Evolutionary conservation across 75 land plant species (phyloP), one percentile per base, ranked within the genome.

Genomic region (Cunninghamia lanceolata): DNA sequence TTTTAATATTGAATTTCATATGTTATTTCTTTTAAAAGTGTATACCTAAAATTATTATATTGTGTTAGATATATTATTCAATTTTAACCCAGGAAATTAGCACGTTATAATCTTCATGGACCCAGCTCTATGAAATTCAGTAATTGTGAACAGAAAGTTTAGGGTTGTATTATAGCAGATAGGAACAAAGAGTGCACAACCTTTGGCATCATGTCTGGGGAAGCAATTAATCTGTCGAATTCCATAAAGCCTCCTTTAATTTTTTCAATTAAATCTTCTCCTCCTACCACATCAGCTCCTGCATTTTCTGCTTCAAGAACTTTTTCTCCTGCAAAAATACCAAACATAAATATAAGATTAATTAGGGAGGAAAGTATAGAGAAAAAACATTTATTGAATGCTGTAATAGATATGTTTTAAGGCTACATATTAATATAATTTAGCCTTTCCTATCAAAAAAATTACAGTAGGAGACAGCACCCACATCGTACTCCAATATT

Each of bases 151-250:
- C 68, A 25, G 30, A 63, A 63, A 28, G 30, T 21, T 21, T 63
- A 8, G 68, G 8, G 68, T 63, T 63, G 68, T 63, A 63, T 25
- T 25, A 63, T 4, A 25, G 68, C 68, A 63, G 28, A 63, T 28
- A 63, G 68, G 25, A 63, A 63, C 68, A 63, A 56, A 63, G 68
- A 25, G n/a, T 63, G 68, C 68, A 4, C 68, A 63, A 63, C 99
- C 99, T 98, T 98, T 70, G 96, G 97, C 98, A 98, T 96, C 99
- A 98, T 98, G 86, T 98, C 99, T 83, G 99, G 99, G 43, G 98
- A 93, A 88, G 99, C 99, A 92, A 98, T 96, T 40, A 98, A 90
- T 83, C 95, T 98, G 87, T 98, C 99, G 82, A 98, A 98, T 8
- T 98, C 99, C 95, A 98, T 93, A 85, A 96, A 96, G 80, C 99